These are phyloP conservation scores for Sarocladium brachiariae DNA, from an alignment of 2,329 filamentous ascomycete genomes.

Conservation along the genomic window DNA sequence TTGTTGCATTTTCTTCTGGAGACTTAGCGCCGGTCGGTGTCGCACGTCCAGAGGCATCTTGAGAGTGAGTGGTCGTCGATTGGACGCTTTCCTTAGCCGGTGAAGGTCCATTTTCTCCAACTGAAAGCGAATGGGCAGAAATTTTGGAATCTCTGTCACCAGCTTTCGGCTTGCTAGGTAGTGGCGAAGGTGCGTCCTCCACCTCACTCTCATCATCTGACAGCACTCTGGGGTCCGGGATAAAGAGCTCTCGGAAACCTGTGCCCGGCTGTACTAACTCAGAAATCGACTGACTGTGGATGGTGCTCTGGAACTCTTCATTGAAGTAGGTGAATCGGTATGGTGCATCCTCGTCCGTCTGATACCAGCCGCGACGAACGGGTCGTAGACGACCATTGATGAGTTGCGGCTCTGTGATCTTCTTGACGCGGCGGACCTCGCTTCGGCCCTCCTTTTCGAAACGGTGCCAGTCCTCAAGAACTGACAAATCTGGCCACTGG, in stretches of 20 bases:
- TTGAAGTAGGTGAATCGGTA: constrained; percentile 99
- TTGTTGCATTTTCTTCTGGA: constrained; percentile 20
- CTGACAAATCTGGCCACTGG: constrained; percentile 79
- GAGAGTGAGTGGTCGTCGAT: not conserved
- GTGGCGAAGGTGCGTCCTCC: constrained; percentile 31
- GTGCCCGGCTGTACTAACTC: constrained; percentile 82
- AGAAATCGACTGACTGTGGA: constrained; percentile 92
- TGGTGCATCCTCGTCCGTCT: constrained; percentile 80
- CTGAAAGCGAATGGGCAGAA: constrained; percentile 39
- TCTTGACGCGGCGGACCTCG: constrained; percentile 78
- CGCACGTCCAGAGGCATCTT: constrained; percentile 34
- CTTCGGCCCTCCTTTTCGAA: constrained; percentile 80
- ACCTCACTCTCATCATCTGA: constrained; percentile 67
- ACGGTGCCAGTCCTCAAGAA: constrained; percentile 82
- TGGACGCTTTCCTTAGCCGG: constrained; percentile 12
- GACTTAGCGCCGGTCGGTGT: constrained; percentile 41
- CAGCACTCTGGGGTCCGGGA: constrained; percentile 74
- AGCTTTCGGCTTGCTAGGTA: constrained; percentile 18
- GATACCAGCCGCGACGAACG: constrained; percentile 73
- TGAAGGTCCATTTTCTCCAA: constrained; percentile 21
- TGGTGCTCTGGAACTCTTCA: constrained; percentile 90
- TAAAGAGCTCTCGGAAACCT: constrained; percentile 80
- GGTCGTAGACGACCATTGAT: constrained; percentile 84
- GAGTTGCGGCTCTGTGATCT: constrained; percentile 87
- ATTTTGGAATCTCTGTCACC: constrained; percentile 34